A percentile compares a stretch with the other conserved stretches of the same genome.
phyloP scores from a whole-genome alignment of 1,139 yeast species.

The Candida sp. region DNA sequence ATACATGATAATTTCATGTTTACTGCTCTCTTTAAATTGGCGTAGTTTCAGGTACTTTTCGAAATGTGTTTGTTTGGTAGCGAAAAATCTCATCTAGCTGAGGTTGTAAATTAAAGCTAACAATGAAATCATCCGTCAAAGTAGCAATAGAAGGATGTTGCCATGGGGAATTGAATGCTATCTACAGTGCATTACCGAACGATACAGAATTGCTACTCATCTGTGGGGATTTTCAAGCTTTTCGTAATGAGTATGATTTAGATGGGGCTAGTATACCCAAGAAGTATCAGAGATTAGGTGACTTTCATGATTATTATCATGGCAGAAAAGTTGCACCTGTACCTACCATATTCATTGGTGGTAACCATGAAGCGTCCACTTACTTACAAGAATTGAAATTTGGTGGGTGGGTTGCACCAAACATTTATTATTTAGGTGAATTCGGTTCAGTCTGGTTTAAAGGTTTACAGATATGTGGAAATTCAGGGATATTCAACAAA shows the following conservation, averaged over 20 bases:
- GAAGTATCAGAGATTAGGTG: slow-evolving; percentile 63
- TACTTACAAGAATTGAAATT: slow-evolving; percentile 68
- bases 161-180: slow-evolving; percentile 73
- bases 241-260: slow-evolving; percentile 63
- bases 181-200: slow-evolving; percentile 41
- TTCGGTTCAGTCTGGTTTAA: slow-evolving; percentile 70
- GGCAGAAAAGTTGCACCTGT: slow-evolving; percentile 68
- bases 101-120: not conserved
- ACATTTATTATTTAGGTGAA: slow-evolving; percentile 85
- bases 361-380: slow-evolving; percentile 90
- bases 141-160: slow-evolving; percentile 92
- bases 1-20: no score
- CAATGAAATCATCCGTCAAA: slow-evolving; percentile 4
- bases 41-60: not conserved
- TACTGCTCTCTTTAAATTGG: no score
- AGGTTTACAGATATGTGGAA: slow-evolving; percentile 75
- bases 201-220: slow-evolving; percentile 66
- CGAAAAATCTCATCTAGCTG: not conserved
- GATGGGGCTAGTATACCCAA: slow-evolving; percentile 61
- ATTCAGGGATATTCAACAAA: slow-evolving; percentile 78
- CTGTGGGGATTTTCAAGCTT: slow-evolving; percentile 85
- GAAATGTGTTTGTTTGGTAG: not conserved
- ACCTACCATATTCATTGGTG: slow-evolving; percentile 83
- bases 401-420: slow-evolving; percentile 96
- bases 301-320: slow-evolving; percentile 69